These are phyloP conservation scores for Eimeria brunetti DNA, from an alignment of 169 alveolate species.

Conservation along the genomic window DNA sequence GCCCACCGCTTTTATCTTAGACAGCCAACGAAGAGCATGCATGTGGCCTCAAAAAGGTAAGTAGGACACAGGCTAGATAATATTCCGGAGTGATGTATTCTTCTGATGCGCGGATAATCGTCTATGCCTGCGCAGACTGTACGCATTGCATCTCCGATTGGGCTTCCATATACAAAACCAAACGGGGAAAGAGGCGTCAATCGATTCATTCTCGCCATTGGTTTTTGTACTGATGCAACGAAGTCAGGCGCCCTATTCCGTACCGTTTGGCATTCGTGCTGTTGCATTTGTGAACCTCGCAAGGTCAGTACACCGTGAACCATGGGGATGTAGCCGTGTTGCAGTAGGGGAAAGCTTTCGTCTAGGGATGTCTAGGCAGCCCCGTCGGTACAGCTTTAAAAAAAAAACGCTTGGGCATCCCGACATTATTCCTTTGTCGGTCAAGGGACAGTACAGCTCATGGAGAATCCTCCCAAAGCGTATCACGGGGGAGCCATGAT, in stretches of 20 bases:
- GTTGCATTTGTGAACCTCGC: background rate
- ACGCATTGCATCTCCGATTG: background rate
- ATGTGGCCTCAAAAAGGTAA: background rate
- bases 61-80: background rate
- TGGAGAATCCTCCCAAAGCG: background rate
- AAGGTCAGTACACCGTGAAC: background rate
- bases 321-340: background rate
- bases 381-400: background rate
- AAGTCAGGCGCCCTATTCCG: background rate
- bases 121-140: background rate
- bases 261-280: background rate
- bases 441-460: background rate
- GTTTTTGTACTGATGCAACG: background rate
- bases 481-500: background rate
- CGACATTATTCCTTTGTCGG: too few relatives aligned
- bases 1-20: background rate
- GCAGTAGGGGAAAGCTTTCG: background rate
- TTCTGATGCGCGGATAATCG: background rate
- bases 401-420: background rate
- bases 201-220: background rate
- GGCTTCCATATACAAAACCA: background rate
- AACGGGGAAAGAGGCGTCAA: background rate
- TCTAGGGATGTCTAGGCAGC: background rate
- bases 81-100: background rate
- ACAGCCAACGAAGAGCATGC: background rate